Base-by-base conservation (phyloP, 176 grass and related monocot genomes). In the Eremochloa ophiuroides region DNA sequence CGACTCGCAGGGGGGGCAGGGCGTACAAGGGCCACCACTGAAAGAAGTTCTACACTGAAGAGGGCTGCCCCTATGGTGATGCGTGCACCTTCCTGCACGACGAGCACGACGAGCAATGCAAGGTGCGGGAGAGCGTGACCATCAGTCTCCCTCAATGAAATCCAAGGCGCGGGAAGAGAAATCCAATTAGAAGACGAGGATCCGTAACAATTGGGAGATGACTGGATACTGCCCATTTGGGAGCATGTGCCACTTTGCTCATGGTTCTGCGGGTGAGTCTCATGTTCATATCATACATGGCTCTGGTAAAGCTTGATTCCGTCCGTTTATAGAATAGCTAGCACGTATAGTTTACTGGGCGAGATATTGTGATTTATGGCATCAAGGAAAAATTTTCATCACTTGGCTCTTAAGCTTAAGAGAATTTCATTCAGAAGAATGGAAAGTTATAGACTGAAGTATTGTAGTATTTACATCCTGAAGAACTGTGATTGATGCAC, bases 151-250 rank as follows among this genome's bases (percentile, higher is more conserved):
- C 27, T 34, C 64, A n/a, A n/a, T n/a, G 76, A 58, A 35, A 1
- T 90, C 35, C 3, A 34, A 63, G 1, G 76, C 23, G 31, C 92
- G n/a, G n/a, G n/a, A n/a, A n/a, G n/a, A n/a, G n/a, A 81, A 80
- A 98, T 98, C 95, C 3, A 94, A 98, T 73, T 98, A 92, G 95
- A 98, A 98, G 86, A 98, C 92, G 6, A 82, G 95, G 78, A 94
- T 94, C 46, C 94, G 95, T 64, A 98, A 98, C 90, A 98, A 98
- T 85, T 98, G 95, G 95, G 95, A 98, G 92, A 98, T 93, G 92
- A 98, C 92, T 75, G 92, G 95, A 5, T 98, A 98, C 80, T 98
- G 95, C 26, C 95, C 95, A 6, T 98, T 98, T 17, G 95, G 95
- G 51, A 93, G 90, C 83, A 98, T 94, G 58, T 98, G 95, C 71